These are phyloP conservation scores for Pleurotus giganteus DNA, from an alignment of 768 basidiomycete genomes.

Conservation along the genomic window DNA sequence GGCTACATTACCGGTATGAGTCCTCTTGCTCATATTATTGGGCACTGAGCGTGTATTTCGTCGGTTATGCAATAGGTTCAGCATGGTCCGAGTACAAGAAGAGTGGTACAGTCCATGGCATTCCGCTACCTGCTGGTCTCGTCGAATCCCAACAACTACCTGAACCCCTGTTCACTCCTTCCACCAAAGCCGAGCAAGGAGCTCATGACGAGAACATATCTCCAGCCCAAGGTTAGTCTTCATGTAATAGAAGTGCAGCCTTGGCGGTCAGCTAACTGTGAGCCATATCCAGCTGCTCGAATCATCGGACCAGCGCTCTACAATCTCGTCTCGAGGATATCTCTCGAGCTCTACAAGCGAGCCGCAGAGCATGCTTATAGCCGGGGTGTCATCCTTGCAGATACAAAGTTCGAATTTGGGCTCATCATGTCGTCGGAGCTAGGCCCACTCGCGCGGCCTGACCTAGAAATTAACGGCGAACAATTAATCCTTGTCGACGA, in stretches of 20 bases:
- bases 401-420: slow-evolving; percentile 99
- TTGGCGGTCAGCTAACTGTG: slow-evolving; percentile 5
- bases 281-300: slow-evolving; percentile 45
- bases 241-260: neutral
- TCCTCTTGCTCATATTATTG: neutral
- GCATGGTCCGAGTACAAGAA: slow-evolving; percentile 95
- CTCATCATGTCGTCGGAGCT: slow-evolving; percentile 46
- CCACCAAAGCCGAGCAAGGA: slow-evolving; percentile 94
- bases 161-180: slow-evolving; percentile 89
- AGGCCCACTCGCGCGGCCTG: neutral
- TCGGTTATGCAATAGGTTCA: slow-evolving; percentile 58
- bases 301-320: slow-evolving; percentile 69
- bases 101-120: slow-evolving; percentile 84
- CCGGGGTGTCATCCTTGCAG: slow-evolving; percentile 89
- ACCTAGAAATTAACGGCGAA: slow-evolving; percentile 25
- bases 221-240: slow-evolving; percentile 62
- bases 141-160: slow-evolving; percentile 84
- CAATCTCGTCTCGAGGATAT: slow-evolving; percentile 51
- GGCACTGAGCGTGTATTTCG: neutral
- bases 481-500: slow-evolving; percentile 91
- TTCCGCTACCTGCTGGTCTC: slow-evolving; percentile 69
- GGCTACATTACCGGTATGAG: slow-evolving; percentile 89
- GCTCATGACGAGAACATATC: slow-evolving; percentile 96
- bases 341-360: slow-evolving; percentile 66
- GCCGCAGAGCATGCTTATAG: slow-evolving; percentile 73